phyloP scores from a whole-genome alignment of 108 stramenopile species.

The Schizochytrium sp. region DNA sequence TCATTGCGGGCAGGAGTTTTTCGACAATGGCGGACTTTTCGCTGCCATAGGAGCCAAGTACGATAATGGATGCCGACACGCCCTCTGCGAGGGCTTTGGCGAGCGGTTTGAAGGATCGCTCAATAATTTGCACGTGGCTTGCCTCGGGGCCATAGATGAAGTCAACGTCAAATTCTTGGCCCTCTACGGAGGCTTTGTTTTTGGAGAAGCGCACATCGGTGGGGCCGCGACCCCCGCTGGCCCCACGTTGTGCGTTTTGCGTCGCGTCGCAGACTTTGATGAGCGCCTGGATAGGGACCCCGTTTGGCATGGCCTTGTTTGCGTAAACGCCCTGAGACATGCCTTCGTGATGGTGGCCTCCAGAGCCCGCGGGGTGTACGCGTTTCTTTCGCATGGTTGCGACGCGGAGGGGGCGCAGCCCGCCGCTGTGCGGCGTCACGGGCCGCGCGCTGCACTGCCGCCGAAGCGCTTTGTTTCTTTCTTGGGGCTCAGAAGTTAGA shows the following conservation, averaged over 20 bases:
- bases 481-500: too few species aligned
- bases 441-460: too few species aligned
- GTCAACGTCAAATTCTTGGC: background rate
- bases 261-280: background rate
- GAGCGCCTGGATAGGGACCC: background rate
- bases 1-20: background rate
- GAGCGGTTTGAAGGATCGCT: background rate
- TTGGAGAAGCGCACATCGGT: background rate
- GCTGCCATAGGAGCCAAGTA: background rate
- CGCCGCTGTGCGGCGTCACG: too few species aligned
- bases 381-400: background rate
- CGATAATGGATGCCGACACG: background rate
- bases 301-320: background rate
- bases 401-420: too few species aligned
- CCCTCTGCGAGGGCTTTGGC: background rate
- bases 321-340: background rate
- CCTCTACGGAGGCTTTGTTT: background rate
- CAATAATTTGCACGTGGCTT: background rate
- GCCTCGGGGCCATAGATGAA: background rate
- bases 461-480: too few species aligned
- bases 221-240: background rate
- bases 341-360: background rate
- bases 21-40: background rate
- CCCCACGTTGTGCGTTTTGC: background rate
- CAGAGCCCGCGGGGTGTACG: background rate